phyloP scores from a whole-genome alignment of 2,329 filamentous ascomycete genomes.

The Penicillium sp. region DNA sequence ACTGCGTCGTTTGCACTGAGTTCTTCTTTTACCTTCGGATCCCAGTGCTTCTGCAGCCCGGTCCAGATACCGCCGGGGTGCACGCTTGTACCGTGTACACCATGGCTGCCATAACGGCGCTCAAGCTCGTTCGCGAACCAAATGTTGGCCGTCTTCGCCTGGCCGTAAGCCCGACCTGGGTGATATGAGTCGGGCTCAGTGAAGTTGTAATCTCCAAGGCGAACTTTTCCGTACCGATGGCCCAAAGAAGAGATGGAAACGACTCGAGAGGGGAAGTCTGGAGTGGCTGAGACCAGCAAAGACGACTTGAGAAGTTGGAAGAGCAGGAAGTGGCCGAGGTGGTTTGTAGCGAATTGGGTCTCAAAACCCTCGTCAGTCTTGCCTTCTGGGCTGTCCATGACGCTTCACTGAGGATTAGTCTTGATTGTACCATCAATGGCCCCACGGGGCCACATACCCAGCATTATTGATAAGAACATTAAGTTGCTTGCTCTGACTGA shows the following conservation, averaged over 20 bases:
- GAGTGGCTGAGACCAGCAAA: constrained; percentile 32
- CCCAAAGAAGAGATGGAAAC: constrained; percentile 46
- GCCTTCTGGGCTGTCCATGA: constrained; percentile 43
- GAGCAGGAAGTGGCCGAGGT: constrained; percentile 56
- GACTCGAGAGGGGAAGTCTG: constrained; percentile 46
- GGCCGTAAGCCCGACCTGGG: constrained; percentile 43
- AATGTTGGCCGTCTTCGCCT: constrained; percentile 53
- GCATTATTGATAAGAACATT: constrained; percentile 48
- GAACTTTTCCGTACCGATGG: constrained; percentile 38
- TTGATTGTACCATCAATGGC: no score
- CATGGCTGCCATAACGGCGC: constrained; percentile 44
- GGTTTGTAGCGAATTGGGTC: constrained; percentile 53
- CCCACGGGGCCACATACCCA: no score
- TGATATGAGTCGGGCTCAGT: constrained; percentile 37
- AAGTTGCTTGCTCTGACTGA: constrained; percentile 17
- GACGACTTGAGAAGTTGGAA: constrained; percentile 50
- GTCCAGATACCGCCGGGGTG: constrained; percentile 48
- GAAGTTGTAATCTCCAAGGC: constrained; percentile 38
- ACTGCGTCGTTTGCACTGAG: neutral
- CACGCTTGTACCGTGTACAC: constrained; percentile 45
- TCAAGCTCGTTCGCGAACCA: constrained; percentile 53
- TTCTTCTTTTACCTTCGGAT: constrained; percentile 9
- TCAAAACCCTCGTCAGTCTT: constrained; percentile 51
- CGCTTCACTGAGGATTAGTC: no score
- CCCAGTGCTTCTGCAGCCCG: constrained; percentile 34